Evolutionary conservation across 2,329 filamentous ascomycete genomes (phyloP), one percentile per base, ranked within the genome.

Genomic region (Knufia petricola): DNA sequence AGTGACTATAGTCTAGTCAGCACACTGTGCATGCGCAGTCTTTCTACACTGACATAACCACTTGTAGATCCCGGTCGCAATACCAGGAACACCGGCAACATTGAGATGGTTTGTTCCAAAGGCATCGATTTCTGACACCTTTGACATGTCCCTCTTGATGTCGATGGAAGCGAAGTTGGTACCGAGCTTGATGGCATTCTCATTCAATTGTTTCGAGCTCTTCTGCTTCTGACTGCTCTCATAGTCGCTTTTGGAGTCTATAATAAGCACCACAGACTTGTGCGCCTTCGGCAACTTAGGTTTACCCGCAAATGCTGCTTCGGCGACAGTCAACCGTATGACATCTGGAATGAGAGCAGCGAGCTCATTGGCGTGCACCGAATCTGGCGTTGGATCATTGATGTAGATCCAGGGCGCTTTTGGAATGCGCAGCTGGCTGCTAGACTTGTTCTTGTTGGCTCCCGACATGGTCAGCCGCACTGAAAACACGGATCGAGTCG

Each of bases 21-120:
- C n/a, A n/a, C n/a, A n/a, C n/a, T n/a, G n/a, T n/a, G n/a, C n/a
- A n/a, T n/a, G n/a, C n/a, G n/a, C n/a, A n/a, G n/a, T n/a, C n/a
- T n/a, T n/a, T n/a, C n/a, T 28, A n/a, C 12, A 46, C 54, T 45
- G 51, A 59, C 57, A 55, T 3, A 59, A 50, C 52, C 52, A 57
- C 20, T 47, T 37, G 24, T 50, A 55, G 37, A 59, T 49, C 21
- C 49, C 43, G 28, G 55, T 34, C 17, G 55, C 48, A 12, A 53
- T 47, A 34, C 52, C 49, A 26, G 51, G 39, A 32, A 38, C 37
- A 9, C 41, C 45, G 26, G 50, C n/a, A 17, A 56, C 9, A n/a
- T 57, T 52, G 24, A 59, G 50, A 48, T 59, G 54, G 37, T 58
- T 55, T 13, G 49, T 48, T 10, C 51, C 52, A 41, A 49, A 57